Conservation (phyloP, 805 yeast species). For the Pichia heedii region DNA sequence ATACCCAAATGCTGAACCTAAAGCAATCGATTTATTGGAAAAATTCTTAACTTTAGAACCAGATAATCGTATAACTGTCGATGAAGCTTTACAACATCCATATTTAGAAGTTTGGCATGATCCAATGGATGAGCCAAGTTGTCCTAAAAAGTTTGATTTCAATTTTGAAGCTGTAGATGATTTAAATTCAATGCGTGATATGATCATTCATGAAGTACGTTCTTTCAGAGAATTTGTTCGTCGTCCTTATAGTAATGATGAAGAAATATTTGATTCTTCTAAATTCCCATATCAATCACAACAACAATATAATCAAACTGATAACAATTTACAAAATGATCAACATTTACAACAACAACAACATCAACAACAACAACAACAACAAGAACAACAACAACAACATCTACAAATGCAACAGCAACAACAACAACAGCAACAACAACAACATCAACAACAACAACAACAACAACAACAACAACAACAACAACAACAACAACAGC, state of each 20-base stretch:
- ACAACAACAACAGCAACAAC: constrained; percentile 12
- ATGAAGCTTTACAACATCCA: constrained; percentile 83
- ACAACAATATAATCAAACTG: constrained; percentile 11
- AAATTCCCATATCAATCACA: constrained; percentile 8
- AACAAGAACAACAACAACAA: background rate
- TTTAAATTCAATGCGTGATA: constrained; percentile 59
- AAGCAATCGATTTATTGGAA: constrained; percentile 73
- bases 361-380: constrained; percentile 4
- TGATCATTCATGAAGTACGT: constrained; percentile 74
- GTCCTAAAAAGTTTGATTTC: constrained; percentile 76
- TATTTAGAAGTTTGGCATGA: constrained; percentile 87
- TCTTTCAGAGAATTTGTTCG: constrained; percentile 75
- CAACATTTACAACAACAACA: constrained; percentile 2
- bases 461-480: constrained; percentile 10
- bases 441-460: constrained; percentile 15
- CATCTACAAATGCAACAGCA: background rate
- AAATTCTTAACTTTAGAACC: constrained; percentile 86
- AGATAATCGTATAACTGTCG: constrained; percentile 71
- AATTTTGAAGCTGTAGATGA: constrained; percentile 81
- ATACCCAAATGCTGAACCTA: constrained; percentile 81
- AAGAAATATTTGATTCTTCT: constrained; percentile 13
- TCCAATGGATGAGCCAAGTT: constrained; percentile 82
- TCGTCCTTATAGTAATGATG: constrained; percentile 10
- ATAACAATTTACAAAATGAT: background rate
- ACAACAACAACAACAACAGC: constrained; percentile 10